phyloP scores from a whole-genome alignment of 371 early-diverging fungal genomes.

The Mortierella polycephala region DNA sequence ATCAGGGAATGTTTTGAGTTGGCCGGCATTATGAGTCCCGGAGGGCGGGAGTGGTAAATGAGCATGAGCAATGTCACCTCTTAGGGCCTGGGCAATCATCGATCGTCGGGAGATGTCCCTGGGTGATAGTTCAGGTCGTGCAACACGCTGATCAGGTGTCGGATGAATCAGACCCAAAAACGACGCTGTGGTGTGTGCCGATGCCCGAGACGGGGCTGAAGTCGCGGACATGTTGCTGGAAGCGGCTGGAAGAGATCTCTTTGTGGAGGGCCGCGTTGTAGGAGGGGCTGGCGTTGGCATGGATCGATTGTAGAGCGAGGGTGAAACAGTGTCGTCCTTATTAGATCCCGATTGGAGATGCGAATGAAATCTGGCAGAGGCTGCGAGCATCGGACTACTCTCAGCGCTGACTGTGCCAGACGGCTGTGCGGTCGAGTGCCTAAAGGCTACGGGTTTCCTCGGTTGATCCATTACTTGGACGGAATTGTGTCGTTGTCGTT shows the following conservation, averaged over 20 bases:
- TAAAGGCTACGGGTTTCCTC: conserved; percentile 15
- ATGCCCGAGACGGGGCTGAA: conserved; percentile 15
- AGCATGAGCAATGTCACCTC: conserved; percentile 1
- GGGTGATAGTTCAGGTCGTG: conserved; percentile 20
- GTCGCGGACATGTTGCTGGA: conserved; percentile 9
- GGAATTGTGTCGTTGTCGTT: not conserved
- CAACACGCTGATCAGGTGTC: conserved; percentile 8
- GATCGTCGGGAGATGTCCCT: conserved; percentile 20
- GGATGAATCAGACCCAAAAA: conserved; percentile 8
- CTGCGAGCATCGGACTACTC: conserved; percentile 27
- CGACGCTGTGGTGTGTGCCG: conserved; percentile 5
- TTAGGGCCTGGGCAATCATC: conserved; percentile 7
- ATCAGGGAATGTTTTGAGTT: conserved; percentile 8
- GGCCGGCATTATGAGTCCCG: conserved; percentile 9
- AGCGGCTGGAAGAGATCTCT: conserved; percentile 19
- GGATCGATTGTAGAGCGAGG: conserved; percentile 4
- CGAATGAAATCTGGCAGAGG: conserved; percentile 33
- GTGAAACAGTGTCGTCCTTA: conserved; percentile 17
- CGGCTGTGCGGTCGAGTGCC: conserved; percentile 9
- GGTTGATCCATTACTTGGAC: conserved; percentile 2
- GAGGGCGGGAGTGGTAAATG: conserved; percentile 11
- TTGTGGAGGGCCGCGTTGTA: conserved; percentile 18
- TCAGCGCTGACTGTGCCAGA: conserved; percentile 5
- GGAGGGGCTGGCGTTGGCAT: conserved; percentile 4
- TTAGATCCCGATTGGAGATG: conserved; percentile 22